Conservation (phyloP, 1,284 basidiomycete species). For the Pseudozyma hubeiensis region DNA sequence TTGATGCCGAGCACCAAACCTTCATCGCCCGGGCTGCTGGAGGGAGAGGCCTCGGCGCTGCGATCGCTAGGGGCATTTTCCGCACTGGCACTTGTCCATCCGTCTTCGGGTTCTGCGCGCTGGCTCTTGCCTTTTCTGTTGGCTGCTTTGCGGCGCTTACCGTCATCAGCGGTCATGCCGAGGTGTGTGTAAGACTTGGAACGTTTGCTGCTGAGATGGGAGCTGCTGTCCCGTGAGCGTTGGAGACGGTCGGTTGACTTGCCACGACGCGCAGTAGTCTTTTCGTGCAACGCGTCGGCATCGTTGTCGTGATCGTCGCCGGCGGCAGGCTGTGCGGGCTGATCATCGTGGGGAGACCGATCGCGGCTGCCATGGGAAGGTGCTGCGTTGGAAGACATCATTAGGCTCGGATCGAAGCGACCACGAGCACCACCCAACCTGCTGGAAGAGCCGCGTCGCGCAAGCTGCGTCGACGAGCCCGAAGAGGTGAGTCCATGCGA, state of each 20-base stretch:
- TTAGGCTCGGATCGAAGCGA: constrained; percentile 53
- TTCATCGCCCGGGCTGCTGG: constrained; percentile 48
- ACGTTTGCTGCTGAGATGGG: constrained; percentile 50
- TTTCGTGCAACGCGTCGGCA: constrained; percentile 13
- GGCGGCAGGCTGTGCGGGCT: background rate
- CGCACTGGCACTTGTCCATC: constrained; percentile 55
- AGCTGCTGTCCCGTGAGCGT: constrained; percentile 47
- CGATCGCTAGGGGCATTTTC: constrained; percentile 42
- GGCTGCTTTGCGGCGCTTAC: constrained; percentile 28
- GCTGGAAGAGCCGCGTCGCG: constrained; percentile 42
- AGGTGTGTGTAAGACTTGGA: constrained; percentile 57
- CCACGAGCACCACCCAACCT: constrained; percentile 36
- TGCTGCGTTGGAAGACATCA: constrained; percentile 54
- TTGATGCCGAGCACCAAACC: constrained; percentile 54
- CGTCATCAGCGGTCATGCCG: constrained; percentile 33
- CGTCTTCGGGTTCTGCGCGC: constrained; percentile 42
- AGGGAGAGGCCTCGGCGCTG: constrained; percentile 29
- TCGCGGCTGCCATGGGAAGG: constrained; percentile 23
- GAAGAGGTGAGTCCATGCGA: constrained; percentile 44
- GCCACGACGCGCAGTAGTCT: constrained; percentile 26
- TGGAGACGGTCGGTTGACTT: constrained; percentile 58
- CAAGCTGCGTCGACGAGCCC: constrained; percentile 49
- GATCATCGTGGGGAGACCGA: constrained; percentile 25
- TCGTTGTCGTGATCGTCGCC: constrained; percentile 14
- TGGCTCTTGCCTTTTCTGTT: constrained; percentile 27